Evolutionary conservation across 257 asterid genomes (phyloP), one percentile per base, ranked within the genome.

Genomic region (Primulina huaijiensis): DNA sequence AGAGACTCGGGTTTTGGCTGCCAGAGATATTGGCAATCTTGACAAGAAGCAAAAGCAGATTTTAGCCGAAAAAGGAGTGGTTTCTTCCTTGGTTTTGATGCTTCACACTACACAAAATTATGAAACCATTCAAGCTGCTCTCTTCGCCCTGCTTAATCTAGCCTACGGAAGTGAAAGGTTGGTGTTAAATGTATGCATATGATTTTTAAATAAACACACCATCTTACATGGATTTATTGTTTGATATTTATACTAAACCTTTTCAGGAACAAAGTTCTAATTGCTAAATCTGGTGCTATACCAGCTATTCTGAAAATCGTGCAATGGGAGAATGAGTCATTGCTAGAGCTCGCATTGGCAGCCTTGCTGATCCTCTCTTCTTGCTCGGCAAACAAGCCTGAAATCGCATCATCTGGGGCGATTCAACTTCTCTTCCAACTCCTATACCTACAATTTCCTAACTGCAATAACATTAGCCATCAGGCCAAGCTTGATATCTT

Each of bases 81-180:
- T 86, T 69, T 66, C 88, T 68, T 81, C 79, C 11, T 77, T 90
- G 85, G 74, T 88, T 67, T 56, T 74, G 67, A 88, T 90, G 97
- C 82, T 90, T 72, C 83, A 78, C 60, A 38, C 20, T 50, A 50
- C 63, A 12, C 76, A 82, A 67, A 90, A 90, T 64, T 79, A 72
- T 59, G 93, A 88, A 38, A 80, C 82, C 70, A 74, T 77, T 63
- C 95, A 90, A 78, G 95, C 92, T 69, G 82, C 91, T 62, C 86
- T 90, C 2, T 70, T 81, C 75, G 91, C 93, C 73, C 86, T 90
- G 73, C 93, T 90, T 72, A 83, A 79, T 81, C 82, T 88, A 20
- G 90, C 93, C 23, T 88, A 82, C 52, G 84, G 95, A 31, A 88
- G 91, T 68, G 95, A 90, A 81, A 88, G 95, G 97, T 88, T 56